Percentiles rank a stretch among this genome's conserved stretches.
Evolutionary conservation across 495 filamentous ascomycete genomes (phyloP).

Genomic region (Penicillium cinerascens): DNA sequence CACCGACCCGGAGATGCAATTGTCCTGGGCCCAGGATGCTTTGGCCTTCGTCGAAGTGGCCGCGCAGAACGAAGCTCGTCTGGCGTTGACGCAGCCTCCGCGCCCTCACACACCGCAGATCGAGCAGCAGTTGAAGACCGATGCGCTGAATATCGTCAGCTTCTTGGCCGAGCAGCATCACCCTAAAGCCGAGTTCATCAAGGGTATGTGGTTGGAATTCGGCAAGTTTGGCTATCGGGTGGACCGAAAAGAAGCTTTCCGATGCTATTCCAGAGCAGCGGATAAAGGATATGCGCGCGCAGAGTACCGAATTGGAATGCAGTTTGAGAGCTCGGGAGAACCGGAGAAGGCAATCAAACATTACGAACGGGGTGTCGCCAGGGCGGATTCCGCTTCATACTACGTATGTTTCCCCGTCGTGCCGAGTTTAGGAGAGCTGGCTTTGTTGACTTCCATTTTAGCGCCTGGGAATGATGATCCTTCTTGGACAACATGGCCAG

Average conservation of each 20-base stretch:
- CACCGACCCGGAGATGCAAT: slow-evolving; percentile 92
- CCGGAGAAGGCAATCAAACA: slow-evolving; percentile 84
- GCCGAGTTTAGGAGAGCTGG: background rate
- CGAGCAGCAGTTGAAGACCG: slow-evolving; percentile 80
- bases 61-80: slow-evolving; percentile 61
- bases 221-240: slow-evolving; percentile 86
- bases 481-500: slow-evolving; percentile 89
- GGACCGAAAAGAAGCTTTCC: slow-evolving; percentile 92
- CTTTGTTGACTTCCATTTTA: slow-evolving; percentile 13
- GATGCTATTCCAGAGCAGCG: slow-evolving; percentile 78
- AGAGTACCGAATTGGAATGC: slow-evolving; percentile 97
- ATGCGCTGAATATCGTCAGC: slow-evolving; percentile 86
- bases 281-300: slow-evolving; percentile 89
- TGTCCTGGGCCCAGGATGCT: slow-evolving; percentile 93
- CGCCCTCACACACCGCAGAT: slow-evolving; percentile 76
- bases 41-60: slow-evolving; percentile 85
- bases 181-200: slow-evolving; percentile 91
- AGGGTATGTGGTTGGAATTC: slow-evolving; percentile 96
- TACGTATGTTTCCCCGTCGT: slow-evolving; percentile 51
- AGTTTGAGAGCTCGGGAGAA: slow-evolving; percentile 91
- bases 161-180: slow-evolving; percentile 90
- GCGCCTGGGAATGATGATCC: slow-evolving; percentile 94
- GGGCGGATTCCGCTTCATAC: slow-evolving; percentile 85
- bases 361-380: slow-evolving; percentile 73
- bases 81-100: slow-evolving; percentile 59